A percentile compares a stretch with the other conserved stretches of the same genome.
Evolutionary conservation across 257 asterid species (phyloP).

Genomic region (Penstemon davidsonii): DNA sequence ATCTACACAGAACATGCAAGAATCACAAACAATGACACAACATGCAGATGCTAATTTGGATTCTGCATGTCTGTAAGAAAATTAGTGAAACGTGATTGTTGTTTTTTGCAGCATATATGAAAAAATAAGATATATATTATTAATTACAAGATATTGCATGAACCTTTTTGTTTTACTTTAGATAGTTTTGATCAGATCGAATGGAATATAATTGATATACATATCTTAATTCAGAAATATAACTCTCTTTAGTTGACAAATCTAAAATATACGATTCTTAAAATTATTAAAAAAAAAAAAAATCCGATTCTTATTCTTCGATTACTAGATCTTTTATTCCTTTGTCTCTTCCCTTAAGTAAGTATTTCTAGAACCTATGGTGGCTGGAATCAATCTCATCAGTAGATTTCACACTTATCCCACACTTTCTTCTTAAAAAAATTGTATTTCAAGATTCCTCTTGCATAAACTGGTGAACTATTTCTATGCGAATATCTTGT

Average conservation of each 20-base stretch:
- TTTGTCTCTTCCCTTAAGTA: background rate
- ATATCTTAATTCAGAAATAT: constrained; percentile 16
- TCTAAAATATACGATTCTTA: background rate
- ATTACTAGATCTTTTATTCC: background rate
- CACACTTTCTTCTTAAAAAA: constrained; percentile 13
- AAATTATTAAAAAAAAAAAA: too few relatives aligned
- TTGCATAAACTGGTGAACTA: too few relatives aligned
- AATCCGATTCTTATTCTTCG: background rate
- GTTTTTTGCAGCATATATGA: background rate
- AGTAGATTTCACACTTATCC: constrained; percentile 16
- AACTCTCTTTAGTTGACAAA: constrained; percentile 24
- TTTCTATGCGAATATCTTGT: too few relatives aligned
- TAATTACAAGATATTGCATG: background rate
- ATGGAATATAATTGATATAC: constrained; percentile 11
- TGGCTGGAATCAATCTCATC: constrained; percentile 5
- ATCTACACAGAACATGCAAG: background rate
- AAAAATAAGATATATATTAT: background rate
- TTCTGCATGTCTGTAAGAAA: constrained; percentile 1
- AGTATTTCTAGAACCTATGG: background rate
- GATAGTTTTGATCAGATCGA: constrained; percentile 13
- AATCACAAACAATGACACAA: background rate
- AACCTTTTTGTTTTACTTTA: background rate
- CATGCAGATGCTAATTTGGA: background rate
- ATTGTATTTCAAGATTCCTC: constrained; percentile 8
- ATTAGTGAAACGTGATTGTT: too few relatives aligned